A percentile compares a stretch with the other conserved stretches of the same genome.
These are phyloP conservation scores for Aspergillus caelatus DNA, from an alignment of 2,329 filamentous ascomycete species.

Conservation along the genomic window DNA sequence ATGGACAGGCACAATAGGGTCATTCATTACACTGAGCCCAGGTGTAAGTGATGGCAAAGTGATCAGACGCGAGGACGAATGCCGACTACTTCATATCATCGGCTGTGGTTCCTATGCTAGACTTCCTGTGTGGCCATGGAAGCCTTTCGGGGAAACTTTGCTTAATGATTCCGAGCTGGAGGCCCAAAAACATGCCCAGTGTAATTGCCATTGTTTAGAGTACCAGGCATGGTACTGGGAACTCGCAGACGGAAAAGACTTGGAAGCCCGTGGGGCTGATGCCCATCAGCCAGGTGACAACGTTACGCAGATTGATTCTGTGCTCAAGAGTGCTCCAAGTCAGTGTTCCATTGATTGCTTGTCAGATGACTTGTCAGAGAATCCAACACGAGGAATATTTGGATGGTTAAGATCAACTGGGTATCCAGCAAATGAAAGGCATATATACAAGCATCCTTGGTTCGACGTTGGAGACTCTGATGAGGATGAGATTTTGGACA, in stretches of 20 bases:
- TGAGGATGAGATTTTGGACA: slow-evolving; percentile 13
- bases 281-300: not conserved
- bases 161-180: slow-evolving; percentile 21
- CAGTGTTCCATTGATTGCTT: not conserved
- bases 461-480: slow-evolving; percentile 21
- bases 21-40: slow-evolving; percentile 21
- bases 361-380: slow-evolving; percentile 13
- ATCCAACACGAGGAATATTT: slow-evolving; percentile 22
- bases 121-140: slow-evolving; percentile 23
- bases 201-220: slow-evolving; percentile 22
- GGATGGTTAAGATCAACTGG: slow-evolving; percentile 24
- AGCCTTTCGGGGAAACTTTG: slow-evolving; percentile 23
- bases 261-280: no score
- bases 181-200: slow-evolving; percentile 24
- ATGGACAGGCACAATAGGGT: slow-evolving; percentile 20
- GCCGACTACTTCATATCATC: slow-evolving; percentile 24
- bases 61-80: slow-evolving; percentile 25
- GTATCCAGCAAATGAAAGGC: slow-evolving; percentile 19
- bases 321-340: not conserved
- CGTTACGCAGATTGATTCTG: not conserved
- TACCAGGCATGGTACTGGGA: slow-evolving; percentile 26
- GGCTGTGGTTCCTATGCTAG: slow-evolving; percentile 16
- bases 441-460: slow-evolving; percentile 25
- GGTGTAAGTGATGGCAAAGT: slow-evolving; percentile 4
- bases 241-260: slow-evolving; percentile 8